Conservation (phyloP, 2,329 filamentous ascomycete species). For the Albifimbria verrucaria region DNA sequence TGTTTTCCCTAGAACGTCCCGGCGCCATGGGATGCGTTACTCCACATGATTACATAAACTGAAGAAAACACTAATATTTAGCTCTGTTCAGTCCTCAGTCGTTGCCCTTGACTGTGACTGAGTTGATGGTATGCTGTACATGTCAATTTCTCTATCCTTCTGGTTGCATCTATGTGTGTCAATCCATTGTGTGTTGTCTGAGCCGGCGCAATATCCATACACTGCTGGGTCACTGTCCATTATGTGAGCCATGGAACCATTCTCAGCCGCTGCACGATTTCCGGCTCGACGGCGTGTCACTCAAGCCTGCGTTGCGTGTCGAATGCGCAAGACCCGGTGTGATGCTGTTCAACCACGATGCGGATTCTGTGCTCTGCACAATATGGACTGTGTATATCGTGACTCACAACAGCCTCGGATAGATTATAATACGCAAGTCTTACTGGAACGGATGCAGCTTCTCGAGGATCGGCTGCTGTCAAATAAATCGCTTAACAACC, state of each 20-base stretch:
- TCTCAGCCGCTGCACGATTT: not conserved
- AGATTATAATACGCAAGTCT: slow-evolving; percentile 18
- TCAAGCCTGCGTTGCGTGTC: slow-evolving; percentile 21
- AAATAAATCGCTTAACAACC: not conserved
- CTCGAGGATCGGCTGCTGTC: slow-evolving; percentile 14
- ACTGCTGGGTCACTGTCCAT: too few species aligned
- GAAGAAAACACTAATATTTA: too few species aligned
- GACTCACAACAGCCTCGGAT: slow-evolving; percentile 19
- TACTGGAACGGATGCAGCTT: slow-evolving; percentile 20
- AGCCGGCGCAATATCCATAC: too few species aligned
- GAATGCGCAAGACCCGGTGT: slow-evolving; percentile 19
- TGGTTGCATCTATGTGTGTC: too few species aligned
- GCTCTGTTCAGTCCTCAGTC: too few species aligned
- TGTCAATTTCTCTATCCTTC: too few species aligned
- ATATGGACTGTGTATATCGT: slow-evolving; percentile 19
- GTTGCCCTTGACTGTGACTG: too few species aligned
- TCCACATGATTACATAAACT: too few species aligned
- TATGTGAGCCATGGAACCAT: slow-evolving; percentile 1
- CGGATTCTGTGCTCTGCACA: slow-evolving; percentile 15
- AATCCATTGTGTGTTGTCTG: too few species aligned
- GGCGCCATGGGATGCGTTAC: too few species aligned
- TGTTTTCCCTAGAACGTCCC: too few species aligned
- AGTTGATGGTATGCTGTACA: too few species aligned
- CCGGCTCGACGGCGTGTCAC: not conserved
- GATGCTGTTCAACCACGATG: slow-evolving; percentile 19